Percentiles rank a stretch among this genome's conserved stretches.
These are phyloP conservation scores for Microdochium nivale DNA, from an alignment of 2,329 filamentous ascomycete species.

Conservation along the genomic window DNA sequence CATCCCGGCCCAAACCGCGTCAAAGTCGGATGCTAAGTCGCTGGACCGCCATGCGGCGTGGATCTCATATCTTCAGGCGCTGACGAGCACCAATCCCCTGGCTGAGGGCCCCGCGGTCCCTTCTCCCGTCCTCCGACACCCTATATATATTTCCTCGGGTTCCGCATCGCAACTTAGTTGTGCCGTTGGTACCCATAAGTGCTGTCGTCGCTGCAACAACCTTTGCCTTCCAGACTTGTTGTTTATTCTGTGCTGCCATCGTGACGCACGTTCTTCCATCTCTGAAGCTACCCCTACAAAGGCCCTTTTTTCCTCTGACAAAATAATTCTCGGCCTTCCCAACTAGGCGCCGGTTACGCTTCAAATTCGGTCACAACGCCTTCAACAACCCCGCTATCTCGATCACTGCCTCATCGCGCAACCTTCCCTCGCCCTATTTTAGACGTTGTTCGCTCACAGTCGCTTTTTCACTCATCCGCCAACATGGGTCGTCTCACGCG, in stretches of 20 bases:
- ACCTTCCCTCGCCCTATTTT: not conserved
- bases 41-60: not conserved
- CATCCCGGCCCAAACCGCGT: not conserved
- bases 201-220: not conserved
- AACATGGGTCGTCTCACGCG: conserved; percentile 49
- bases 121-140: not conserved
- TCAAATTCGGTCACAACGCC: not conserved
- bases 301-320: not conserved
- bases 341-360: not conserved
- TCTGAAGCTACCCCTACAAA: not conserved
- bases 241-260: not conserved
- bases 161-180: not conserved
- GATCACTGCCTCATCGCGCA: not conserved
- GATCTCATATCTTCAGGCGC: no score
- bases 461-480: not conserved
- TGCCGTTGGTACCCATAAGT: not conserved
- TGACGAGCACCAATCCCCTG: not conserved
- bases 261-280: not conserved
- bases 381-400: not conserved
- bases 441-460: not conserved
- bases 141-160: no score
- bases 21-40: not conserved
- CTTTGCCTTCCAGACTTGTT: not conserved
- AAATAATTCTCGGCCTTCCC: not conserved
- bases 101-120: not conserved